Evolutionary conservation across 495 filamentous ascomycete genomes (phyloP).

Genomic region (Neurospora sp.): DNA sequence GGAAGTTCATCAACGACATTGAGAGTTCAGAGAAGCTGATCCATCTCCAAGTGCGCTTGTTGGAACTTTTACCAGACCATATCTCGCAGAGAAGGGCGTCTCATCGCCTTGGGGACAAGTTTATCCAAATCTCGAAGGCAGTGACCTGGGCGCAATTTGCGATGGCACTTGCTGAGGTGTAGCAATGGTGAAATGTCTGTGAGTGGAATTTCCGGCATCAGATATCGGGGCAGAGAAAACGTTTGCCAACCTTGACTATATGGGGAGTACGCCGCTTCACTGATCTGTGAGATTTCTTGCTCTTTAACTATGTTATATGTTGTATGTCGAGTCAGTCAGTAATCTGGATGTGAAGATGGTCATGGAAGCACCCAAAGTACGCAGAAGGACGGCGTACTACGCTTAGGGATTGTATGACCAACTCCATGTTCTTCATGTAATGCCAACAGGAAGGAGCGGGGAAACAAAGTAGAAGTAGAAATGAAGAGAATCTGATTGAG

Average conservation of each 20-base stretch:
- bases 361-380: neutral
- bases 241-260: neutral
- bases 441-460: neutral
- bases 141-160: conserved; percentile 17
- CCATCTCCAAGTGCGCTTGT: conserved; percentile 17
- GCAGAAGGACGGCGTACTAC: neutral
- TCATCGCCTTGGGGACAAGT: neutral
- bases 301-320: neutral
- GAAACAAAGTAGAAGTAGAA: neutral
- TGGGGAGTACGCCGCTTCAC: neutral
- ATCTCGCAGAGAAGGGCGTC: neutral
- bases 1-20: conserved; percentile 16
- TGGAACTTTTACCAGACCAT: conserved; percentile 2
- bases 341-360: neutral
- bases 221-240: neutral
- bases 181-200: neutral
- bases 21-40: conserved; percentile 6
- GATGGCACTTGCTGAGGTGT: neutral
- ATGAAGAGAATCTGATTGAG: neutral
- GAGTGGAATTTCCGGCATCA: neutral
- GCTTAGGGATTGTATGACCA: neutral
- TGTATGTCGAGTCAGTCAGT: neutral
- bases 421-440: neutral
- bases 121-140: conserved; percentile 6
- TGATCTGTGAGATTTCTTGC: neutral